Conservation (phyloP, 129 eudicot species). For the Glebionis coronaria region DNA sequence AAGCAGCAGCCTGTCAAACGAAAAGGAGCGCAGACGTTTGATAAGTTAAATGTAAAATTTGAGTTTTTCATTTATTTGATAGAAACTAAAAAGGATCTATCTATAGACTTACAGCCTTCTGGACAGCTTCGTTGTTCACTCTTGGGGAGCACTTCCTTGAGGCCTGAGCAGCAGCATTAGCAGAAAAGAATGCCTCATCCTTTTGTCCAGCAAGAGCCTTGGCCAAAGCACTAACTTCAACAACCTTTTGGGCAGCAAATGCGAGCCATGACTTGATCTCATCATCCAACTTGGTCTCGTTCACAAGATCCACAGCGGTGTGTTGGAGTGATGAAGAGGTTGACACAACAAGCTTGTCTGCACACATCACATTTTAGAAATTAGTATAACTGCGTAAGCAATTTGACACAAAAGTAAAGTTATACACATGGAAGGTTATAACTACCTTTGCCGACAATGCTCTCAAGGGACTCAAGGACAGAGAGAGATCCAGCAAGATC, state of each 20-base stretch:
- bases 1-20: conserved; percentile 60
- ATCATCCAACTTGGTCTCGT: conserved; percentile 79
- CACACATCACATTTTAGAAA: conserved; percentile 10
- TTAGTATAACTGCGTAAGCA: neutral
- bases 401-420: neutral
- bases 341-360: conserved; percentile 95
- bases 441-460: conserved; percentile 84
- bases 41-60: neutral
- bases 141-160: conserved; percentile 97
- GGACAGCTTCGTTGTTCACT: conserved; percentile 83
- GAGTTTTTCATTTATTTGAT: neutral
- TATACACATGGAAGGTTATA: neutral
- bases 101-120: conserved; percentile 75
- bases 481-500: conserved; percentile 69
- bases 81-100: neutral
- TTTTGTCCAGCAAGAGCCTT: conserved; percentile 79
- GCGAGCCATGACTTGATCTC: conserved; percentile 97
- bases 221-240: conserved; percentile 94
- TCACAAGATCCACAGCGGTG: conserved; percentile 93
- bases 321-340: conserved; percentile 94
- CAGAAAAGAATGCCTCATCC: conserved; percentile 92
- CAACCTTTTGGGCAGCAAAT: conserved; percentile 93
- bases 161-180: conserved; percentile 91
- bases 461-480: conserved; percentile 67
- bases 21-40: neutral